Percentiles rank a stretch among this genome's conserved stretches.
Evolutionary conservation across 306 rosid species (phyloP).

Genomic region (Prunus padus): DNA sequence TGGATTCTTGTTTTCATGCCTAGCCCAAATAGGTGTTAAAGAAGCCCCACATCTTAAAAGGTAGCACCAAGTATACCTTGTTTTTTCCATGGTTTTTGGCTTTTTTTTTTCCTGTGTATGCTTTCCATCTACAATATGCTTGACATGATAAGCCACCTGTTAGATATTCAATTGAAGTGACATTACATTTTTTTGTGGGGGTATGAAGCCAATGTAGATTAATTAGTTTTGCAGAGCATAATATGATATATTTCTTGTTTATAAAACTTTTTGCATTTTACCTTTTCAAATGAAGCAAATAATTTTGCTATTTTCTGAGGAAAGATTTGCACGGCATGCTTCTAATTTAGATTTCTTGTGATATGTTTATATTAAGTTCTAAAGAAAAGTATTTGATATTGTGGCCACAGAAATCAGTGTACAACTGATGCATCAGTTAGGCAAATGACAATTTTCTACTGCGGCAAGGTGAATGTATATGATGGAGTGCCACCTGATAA

Average conservation of each 20-base stretch:
- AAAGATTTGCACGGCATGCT: background rate
- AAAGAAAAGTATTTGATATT: constrained; percentile 22
- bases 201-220: background rate
- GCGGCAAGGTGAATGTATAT: constrained; percentile 96
- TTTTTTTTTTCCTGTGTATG: background rate
- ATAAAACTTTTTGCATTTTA: background rate
- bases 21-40: background rate
- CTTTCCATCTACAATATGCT: background rate
- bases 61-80: constrained; percentile 1
- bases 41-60: background rate
- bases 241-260: background rate
- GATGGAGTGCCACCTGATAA: constrained; percentile 84
- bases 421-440: constrained; percentile 49
- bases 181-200: no score
- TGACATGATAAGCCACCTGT: background rate
- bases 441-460: constrained; percentile 94
- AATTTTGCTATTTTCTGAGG: background rate
- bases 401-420: constrained; percentile 59
- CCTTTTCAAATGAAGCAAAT: background rate
- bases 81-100: background rate
- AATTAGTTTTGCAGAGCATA: background rate
- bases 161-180: constrained; percentile 2
- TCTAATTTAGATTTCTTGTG: background rate
- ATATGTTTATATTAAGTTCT: background rate
- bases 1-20: constrained; percentile 2